Base-by-base conservation (phyloP, 768 basidiomycete species). In the Xerocomus spinulosus region DNA sequence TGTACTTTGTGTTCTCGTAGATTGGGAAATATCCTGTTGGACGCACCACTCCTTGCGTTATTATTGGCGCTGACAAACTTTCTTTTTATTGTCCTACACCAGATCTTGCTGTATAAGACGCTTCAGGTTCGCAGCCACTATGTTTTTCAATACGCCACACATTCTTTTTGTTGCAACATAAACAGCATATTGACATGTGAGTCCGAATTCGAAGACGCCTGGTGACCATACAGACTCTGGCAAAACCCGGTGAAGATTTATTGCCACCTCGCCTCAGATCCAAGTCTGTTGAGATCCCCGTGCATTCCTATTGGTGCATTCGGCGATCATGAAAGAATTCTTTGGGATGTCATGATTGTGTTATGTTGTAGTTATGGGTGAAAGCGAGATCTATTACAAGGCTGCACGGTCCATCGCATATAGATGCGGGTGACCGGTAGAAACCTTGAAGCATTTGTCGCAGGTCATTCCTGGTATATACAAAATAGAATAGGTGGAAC, bases 261-360 rank as follows among this genome's bases (percentile, higher is more conserved):
- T 28, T 28, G 26, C 26, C 26, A 6, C 26, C 26, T 42, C 39
- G 15, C 21, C n/a, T 28, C 17, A 52, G 51, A 62, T 60, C 46
- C 23, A 41, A 18, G 23, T 20, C 14, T 38, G 5, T 42, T n/a
- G 42, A 62, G 58, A 62, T 57, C 58, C 55, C 61, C 61, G 61
- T 24, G 12, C 46, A 2, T 18, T 33, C 39, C 48, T 21, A 32
- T 42, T 42, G 44, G n/a, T 48, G 26, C 26, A n/a, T 28, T 28
- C 37, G 49, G 32, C 39, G 43, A 53, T 60, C 46, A 46, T 34
- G 24, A 25, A 40, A 40, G 24, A 26, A 25, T 23, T 26, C 26
- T 1, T 17, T 26, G 25, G 20, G 10, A 28, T 42, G 38, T 41
- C 40, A 41, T 49, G 17, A 49, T 46, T 28, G 21, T 23, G 36